Percentiles rank a stretch among this genome's conserved stretches.
Conservation (phyloP, 2,329 filamentous ascomycete species). For the Pleoardoris graminearum region DNA sequence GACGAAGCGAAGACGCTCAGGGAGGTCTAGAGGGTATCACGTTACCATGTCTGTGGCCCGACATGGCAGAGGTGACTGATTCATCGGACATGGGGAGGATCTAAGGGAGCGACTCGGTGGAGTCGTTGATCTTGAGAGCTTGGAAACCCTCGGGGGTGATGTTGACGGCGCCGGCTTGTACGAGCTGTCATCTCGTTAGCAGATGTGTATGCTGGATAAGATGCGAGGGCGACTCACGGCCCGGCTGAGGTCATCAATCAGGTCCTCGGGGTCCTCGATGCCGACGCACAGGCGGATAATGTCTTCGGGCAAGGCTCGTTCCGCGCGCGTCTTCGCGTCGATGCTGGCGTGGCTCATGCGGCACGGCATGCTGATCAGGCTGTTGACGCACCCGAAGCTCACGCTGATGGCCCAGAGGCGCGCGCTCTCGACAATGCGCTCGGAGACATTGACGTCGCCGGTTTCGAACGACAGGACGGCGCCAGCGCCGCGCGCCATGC, state of each 20-base stretch:
- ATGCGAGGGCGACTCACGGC: slow-evolving; percentile 70
- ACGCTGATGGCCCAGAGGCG: slow-evolving; percentile 94
- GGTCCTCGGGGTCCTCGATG: slow-evolving; percentile 88
- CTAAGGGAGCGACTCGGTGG: slow-evolving; percentile 9
- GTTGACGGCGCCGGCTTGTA: slow-evolving; percentile 90
- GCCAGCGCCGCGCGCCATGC: slow-evolving; percentile 90
- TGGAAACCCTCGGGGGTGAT: slow-evolving; percentile 82
- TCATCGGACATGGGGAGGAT: slow-evolving; percentile 8
- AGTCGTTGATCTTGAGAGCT: slow-evolving; percentile 50
- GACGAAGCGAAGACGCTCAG: slow-evolving; percentile 29
- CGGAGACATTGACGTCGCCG: slow-evolving; percentile 77
- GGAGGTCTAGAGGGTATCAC: slow-evolving; percentile 32
- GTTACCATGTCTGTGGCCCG: slow-evolving; percentile 31
- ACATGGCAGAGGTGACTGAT: slow-evolving; percentile 43
- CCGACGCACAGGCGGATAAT: slow-evolving; percentile 94
- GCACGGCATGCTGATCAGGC: slow-evolving; percentile 98
- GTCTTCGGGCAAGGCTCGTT: slow-evolving; percentile 84
- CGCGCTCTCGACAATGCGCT: slow-evolving; percentile 92
- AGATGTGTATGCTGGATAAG: not conserved
- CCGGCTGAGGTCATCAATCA: slow-evolving; percentile 89
- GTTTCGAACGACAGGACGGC: slow-evolving; percentile 97
- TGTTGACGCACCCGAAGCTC: slow-evolving; percentile 97
- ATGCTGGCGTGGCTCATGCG: slow-evolving; percentile 99
- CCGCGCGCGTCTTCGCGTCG: slow-evolving; percentile 81
- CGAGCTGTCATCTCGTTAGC: slow-evolving; percentile 56